These are phyloP conservation scores for Blastocystis sp. DNA, from an alignment of 352 stramenopile genomes.

Conservation along the genomic window DNA sequence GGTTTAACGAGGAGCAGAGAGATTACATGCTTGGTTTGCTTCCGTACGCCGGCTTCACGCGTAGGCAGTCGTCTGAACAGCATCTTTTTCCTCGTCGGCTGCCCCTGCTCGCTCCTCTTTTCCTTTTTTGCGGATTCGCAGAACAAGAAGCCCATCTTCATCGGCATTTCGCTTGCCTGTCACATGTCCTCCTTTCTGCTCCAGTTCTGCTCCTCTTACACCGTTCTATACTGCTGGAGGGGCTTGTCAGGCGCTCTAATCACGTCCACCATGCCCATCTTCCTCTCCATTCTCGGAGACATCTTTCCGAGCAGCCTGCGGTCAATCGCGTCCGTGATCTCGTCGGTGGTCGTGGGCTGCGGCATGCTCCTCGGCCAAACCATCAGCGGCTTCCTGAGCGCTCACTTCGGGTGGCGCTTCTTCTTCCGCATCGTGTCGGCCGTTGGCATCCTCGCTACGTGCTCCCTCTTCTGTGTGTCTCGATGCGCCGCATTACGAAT, in stretches of 20 bases:
- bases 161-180: slow-evolving; percentile 19
- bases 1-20: slow-evolving; percentile 45
- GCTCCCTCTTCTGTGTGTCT: neutral
- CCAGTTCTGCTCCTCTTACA: slow-evolving; percentile 4
- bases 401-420: slow-evolving; percentile 22
- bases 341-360: slow-evolving; percentile 31
- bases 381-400: slow-evolving; percentile 35
- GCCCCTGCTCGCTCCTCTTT: slow-evolving; percentile 31
- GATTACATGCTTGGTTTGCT: slow-evolving; percentile 35
- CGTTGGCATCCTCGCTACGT: slow-evolving; percentile 15
- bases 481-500: neutral
- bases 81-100: slow-evolving; percentile 49
- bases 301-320: slow-evolving; percentile 24
- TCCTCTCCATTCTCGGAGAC: slow-evolving; percentile 58
- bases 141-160: slow-evolving; percentile 13
- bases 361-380: slow-evolving; percentile 46
- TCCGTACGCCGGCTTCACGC: neutral
- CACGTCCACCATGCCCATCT: slow-evolving; percentile 45
- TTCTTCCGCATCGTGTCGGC: slow-evolving; percentile 25
- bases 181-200: slow-evolving; percentile 32
- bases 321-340: slow-evolving; percentile 34
- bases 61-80: slow-evolving; percentile 65
- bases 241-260: slow-evolving; percentile 34
- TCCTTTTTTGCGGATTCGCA: slow-evolving; percentile 50
- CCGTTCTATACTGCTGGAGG: slow-evolving; percentile 39